Evolutionary conservation across 805 yeast genomes (phyloP).

Genomic region (Priceomyces carsonii): DNA sequence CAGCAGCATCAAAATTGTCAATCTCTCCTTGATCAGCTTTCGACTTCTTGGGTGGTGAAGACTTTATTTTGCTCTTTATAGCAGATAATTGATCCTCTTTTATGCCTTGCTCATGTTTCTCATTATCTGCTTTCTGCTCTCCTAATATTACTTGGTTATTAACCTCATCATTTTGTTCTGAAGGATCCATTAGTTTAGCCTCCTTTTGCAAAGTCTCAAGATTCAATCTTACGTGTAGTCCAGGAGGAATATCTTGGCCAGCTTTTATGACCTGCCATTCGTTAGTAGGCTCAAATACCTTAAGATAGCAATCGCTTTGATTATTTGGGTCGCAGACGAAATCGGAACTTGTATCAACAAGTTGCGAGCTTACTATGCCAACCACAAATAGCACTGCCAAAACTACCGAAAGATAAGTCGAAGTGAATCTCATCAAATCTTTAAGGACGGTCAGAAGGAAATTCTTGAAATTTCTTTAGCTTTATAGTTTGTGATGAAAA

Average conservation of each 20-base stretch:
- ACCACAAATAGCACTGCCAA: constrained; percentile 2
- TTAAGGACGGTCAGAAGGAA: no score
- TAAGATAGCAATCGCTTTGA: constrained; percentile 60
- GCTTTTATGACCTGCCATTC: constrained; percentile 71
- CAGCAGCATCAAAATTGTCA: constrained; percentile 17
- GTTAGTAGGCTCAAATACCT: constrained; percentile 57
- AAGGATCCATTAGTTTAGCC: constrained; percentile 57
- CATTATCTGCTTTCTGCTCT: constrained; percentile 8
- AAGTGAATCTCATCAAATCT: constrained; percentile 2
- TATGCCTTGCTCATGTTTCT: constrained; percentile 2
- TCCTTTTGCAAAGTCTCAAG: constrained; percentile 69
- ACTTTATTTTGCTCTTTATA: constrained; percentile 9
- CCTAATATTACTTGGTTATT: constrained; percentile 8
- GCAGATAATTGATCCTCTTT: constrained; percentile 6
- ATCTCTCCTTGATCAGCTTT: constrained; percentile 8
- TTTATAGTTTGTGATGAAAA: no score
- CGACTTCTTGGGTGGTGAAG: constrained; percentile 5
- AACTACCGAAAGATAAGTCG: constrained; percentile 4
- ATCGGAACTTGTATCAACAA: constrained; percentile 12
- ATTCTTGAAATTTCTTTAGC: no score
- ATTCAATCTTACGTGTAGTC: constrained; percentile 73
- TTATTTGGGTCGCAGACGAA: constrained; percentile 21
- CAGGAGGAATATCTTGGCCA: constrained; percentile 80
- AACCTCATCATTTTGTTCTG: constrained; percentile 16
- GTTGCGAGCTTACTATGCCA: constrained; percentile 5